Evolutionary conservation across 1,139 yeast genomes (phyloP).

Genomic region (Ashbya aceris): DNA sequence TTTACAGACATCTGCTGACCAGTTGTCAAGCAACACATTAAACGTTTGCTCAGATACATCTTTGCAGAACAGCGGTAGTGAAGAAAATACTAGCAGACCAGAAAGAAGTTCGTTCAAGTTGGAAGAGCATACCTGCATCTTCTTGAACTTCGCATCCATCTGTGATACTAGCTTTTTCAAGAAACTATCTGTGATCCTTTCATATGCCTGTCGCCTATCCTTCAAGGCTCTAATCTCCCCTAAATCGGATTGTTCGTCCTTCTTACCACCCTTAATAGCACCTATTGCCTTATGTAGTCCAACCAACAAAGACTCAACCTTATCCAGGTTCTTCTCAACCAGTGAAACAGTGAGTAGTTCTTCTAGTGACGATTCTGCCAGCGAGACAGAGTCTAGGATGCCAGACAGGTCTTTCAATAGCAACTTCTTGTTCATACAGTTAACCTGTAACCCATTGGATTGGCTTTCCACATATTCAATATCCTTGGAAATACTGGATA

Average conservation of each 20-base stretch:
- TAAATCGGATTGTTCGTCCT: conserved; percentile 36
- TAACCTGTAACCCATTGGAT: conserved; percentile 76
- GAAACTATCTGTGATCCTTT: conserved; percentile 47
- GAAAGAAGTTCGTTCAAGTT: conserved; percentile 32
- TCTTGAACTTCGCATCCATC: conserved; percentile 37
- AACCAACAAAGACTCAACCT: conserved; percentile 51
- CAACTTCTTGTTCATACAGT: conserved; percentile 68
- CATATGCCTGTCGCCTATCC: conserved; percentile 58
- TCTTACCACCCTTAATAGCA: conserved; percentile 45
- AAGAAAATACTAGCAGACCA: conserved; percentile 45
- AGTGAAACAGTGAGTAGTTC: conserved; percentile 42
- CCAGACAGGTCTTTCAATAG: conserved; percentile 61
- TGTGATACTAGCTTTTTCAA: conserved; percentile 40
- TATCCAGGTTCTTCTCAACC: conserved; percentile 37
- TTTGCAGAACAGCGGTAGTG: conserved; percentile 58
- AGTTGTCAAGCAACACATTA: conserved; percentile 31
- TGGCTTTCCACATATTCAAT: conserved; percentile 64
- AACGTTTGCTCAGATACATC: conserved; percentile 41
- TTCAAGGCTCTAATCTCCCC: conserved; percentile 66
- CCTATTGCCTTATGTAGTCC: conserved; percentile 55
- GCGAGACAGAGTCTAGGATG: conserved; percentile 59
- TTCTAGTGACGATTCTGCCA: conserved; percentile 47
- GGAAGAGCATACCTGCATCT: conserved; percentile 27
- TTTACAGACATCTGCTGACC: conserved; percentile 19
- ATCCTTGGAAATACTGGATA: conserved; percentile 55